Evolutionary conservation across 768 basidiomycete genomes (phyloP).

Genomic region (Pisolithus marmoratus): DNA sequence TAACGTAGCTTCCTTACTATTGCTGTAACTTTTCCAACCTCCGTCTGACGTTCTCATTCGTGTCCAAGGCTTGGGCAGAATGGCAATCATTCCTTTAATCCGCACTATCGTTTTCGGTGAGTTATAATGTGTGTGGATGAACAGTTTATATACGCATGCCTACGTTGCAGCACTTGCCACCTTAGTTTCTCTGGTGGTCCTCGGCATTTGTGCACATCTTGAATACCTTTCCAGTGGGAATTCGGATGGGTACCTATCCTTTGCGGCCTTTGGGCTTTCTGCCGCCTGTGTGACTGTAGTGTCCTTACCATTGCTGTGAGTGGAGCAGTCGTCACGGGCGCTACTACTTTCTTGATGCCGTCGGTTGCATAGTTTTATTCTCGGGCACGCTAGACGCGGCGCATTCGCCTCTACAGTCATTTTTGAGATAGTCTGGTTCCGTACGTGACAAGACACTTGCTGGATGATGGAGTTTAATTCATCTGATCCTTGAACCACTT

Average conservation of each 20-base stretch:
- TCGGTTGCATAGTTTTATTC: constrained; percentile 10
- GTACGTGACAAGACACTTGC: constrained; percentile 8
- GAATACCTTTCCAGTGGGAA: constrained; percentile 8
- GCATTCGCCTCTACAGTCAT: constrained; percentile 17
- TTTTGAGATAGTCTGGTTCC: constrained; percentile 23
- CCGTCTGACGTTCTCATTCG: neutral
- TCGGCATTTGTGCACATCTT: constrained; percentile 19
- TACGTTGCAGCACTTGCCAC: constrained; percentile 8
- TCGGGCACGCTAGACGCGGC: constrained; percentile 6
- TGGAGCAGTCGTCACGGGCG: neutral
- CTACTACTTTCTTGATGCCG: neutral
- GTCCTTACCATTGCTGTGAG: constrained; percentile 23
- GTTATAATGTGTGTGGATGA: neutral
- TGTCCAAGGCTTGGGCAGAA: constrained; percentile 7
- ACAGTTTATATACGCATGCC: neutral
- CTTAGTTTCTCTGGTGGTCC: constrained; percentile 12
- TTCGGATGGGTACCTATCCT: neutral
- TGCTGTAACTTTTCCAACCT: neutral
- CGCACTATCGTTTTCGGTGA: constrained; percentile 18
- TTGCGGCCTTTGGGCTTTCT: constrained; percentile 14
- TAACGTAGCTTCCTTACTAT: neutral
- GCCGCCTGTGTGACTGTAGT: constrained; percentile 11
- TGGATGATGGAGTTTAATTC: neutral
- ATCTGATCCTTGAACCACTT: neutral
- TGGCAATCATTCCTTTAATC: constrained; percentile 22